Evolutionary conservation across 805 yeast genomes (phyloP), one percentile per base, ranked within the genome.

Genomic region (Brettanomyces custersianus): DNA sequence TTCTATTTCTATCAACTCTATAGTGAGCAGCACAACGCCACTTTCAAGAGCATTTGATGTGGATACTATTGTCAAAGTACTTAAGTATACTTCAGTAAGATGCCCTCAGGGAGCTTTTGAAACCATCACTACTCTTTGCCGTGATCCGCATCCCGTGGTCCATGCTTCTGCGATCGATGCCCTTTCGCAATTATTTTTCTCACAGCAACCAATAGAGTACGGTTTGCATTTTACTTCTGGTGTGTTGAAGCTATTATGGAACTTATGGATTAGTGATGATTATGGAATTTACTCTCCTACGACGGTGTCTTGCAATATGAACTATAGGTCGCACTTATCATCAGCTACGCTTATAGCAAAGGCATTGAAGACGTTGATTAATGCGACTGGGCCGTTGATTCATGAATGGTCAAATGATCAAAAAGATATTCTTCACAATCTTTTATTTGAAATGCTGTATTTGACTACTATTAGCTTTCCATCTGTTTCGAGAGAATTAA

Each of bases 81-180:
- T 52, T 1, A 45, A 51, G 31, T 48, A 43, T 37, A 46, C 58
- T 7, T 42, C 41, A 24, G 35, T 51, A 18, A 36, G 43, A 18
- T 51, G 76, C 7, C 54, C 69, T 4, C 63, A 65, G 22, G 51
- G 70, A 4, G 69, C 80, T 4, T 63, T 69, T 38, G 76, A 75
- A 24, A 74, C 85, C 4, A 49, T 77, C 3, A 55, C 68, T 26
- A 77, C 82, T 12, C 63, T 90, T 20, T 54, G 78, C 4, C 60
- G 60, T 16, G 97, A 90, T 55, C 88, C 95, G 0, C 90, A 88
- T 51, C 95, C 96, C 0, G 61, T 74, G 1, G 87, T 92, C 13
- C 88, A 84, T 51, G 68, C 73, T 37, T 80, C 87, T 68, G 67
- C 90, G 1, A 53, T 87, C 45, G 70, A 70, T 32, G 71, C 92